phyloP scores from a whole-genome alignment of 2,329 filamentous ascomycete genomes.

The Gremmenia infestans region DNA sequence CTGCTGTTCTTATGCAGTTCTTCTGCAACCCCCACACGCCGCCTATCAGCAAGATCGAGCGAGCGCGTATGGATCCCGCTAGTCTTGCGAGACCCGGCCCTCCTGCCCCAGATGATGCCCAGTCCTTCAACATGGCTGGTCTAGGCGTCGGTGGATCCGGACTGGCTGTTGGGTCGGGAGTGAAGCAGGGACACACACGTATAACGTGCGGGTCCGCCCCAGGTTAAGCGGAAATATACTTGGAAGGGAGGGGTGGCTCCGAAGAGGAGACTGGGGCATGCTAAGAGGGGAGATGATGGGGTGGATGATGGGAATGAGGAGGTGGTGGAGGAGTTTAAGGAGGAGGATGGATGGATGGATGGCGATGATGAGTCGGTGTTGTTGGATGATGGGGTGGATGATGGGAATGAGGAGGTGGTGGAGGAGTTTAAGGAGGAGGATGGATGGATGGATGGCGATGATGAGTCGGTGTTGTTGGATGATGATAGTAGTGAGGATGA shows the following conservation, averaged over 20 bases:
- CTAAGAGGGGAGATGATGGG: not conserved
- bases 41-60: not conserved
- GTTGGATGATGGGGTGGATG: not conserved
- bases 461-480: not conserved
- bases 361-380: not conserved
- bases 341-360: not conserved
- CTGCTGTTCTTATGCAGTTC: not conserved
- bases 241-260: not conserved
- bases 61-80: not conserved
- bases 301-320: not conserved
- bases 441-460: not conserved
- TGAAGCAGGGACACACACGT: not conserved
- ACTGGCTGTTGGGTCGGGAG: not conserved
- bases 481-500: too few species aligned
- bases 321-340: not conserved
- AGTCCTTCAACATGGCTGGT: too few species aligned
- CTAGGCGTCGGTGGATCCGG: too few species aligned
- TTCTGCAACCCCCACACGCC: not conserved
- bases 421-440: not conserved
- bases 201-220: not conserved
- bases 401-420: not conserved
- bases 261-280: not conserved
- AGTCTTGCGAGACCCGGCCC: too few species aligned
- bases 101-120: too few species aligned
- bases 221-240: not conserved